Percentiles rank a stretch among this genome's conserved stretches.
These are phyloP conservation scores for Wallacemonas sp. DNA, from an alignment of 208 protist species.

Conservation along the genomic window DNA sequence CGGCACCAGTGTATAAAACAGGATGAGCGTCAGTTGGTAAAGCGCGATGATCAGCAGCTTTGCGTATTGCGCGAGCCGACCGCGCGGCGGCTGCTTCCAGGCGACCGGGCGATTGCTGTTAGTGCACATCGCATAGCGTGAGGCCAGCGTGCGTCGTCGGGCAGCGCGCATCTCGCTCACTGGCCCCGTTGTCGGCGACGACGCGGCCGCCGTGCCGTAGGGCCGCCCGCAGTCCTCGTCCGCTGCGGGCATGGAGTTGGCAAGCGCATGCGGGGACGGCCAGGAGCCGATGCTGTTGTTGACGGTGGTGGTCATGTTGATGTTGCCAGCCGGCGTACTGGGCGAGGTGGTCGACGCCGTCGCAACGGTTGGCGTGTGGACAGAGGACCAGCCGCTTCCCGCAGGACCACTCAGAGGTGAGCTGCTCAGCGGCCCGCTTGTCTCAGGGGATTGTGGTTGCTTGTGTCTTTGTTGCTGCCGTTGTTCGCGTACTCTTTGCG, in stretches of 20 bases:
- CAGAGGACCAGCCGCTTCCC: neutral
- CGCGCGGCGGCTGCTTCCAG: constrained; percentile 2
- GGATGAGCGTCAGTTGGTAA: constrained; percentile 44
- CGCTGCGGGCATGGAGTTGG: no score
- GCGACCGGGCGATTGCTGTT: constrained; percentile 5
- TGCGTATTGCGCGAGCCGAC: neutral
- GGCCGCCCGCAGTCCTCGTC: no score
- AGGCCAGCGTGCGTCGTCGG: constrained; percentile 34
- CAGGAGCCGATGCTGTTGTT: no score
- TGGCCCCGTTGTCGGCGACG: neutral
- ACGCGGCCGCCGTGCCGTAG: neutral
- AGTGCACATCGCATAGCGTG: constrained; percentile 42
- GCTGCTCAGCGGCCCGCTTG: no score
- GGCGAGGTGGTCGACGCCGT: constrained; percentile 2
- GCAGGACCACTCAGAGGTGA: no score
- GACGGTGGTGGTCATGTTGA: neutral
- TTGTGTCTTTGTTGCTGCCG: no score
- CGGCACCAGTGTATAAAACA: constrained; percentile 42
- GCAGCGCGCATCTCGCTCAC: neutral
- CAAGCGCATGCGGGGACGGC: no score
- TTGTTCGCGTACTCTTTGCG: neutral
- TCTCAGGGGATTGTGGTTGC: no score
- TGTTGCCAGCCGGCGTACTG: constrained; percentile 3
- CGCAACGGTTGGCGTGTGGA: neutral
- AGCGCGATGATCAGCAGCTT: constrained; percentile 18